A percentile compares a stretch with the other conserved stretches of the same genome.
These are phyloP conservation scores for Kodamaea nitidulidarum DNA, from an alignment of 805 yeast genomes.

Conservation along the genomic window DNA sequence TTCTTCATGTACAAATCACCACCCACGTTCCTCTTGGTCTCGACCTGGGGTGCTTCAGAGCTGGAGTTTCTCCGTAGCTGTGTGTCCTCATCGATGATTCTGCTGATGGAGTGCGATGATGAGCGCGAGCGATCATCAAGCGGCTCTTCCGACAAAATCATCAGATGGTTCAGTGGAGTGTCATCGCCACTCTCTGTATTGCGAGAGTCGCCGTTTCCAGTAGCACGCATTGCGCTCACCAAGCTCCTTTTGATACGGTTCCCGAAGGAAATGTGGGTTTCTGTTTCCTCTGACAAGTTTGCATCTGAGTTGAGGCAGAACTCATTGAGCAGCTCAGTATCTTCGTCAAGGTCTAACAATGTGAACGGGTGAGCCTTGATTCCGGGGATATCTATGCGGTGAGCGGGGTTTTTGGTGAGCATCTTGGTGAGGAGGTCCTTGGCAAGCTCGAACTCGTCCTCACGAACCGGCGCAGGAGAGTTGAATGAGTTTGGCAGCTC, in stretches of 20 bases:
- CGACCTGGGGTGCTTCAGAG: constrained; percentile 41
- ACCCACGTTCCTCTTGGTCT: constrained; percentile 43
- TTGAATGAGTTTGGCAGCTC: constrained; percentile 26
- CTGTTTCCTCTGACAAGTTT: constrained; percentile 28
- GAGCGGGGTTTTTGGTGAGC: constrained; percentile 64
- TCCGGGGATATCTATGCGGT: constrained; percentile 64
- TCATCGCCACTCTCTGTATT: not conserved
- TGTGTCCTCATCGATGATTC: constrained; percentile 7
- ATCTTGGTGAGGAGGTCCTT: constrained; percentile 59
- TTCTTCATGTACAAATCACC: constrained; percentile 42
- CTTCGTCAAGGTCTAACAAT: constrained; percentile 37
- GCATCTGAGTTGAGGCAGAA: constrained; percentile 32
- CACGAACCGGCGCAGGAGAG: constrained; percentile 37
- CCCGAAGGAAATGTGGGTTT: not conserved
- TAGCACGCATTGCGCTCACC: not conserved
- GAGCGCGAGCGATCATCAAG: constrained; percentile 8
- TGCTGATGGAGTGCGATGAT: constrained; percentile 19
- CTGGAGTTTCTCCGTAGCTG: constrained; percentile 16
- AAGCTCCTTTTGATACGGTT: not conserved
- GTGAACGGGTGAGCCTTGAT: constrained; percentile 75
- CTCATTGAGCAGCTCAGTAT: constrained; percentile 32
- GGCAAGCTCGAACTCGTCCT: constrained; percentile 44
- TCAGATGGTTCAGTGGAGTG: constrained; percentile 3
- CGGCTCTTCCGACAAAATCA: constrained; percentile 5
- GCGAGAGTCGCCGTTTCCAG: constrained; percentile 14